Evolutionary conservation across 768 basidiomycete genomes (phyloP).

Genomic region (Tricholoma matsutake): DNA sequence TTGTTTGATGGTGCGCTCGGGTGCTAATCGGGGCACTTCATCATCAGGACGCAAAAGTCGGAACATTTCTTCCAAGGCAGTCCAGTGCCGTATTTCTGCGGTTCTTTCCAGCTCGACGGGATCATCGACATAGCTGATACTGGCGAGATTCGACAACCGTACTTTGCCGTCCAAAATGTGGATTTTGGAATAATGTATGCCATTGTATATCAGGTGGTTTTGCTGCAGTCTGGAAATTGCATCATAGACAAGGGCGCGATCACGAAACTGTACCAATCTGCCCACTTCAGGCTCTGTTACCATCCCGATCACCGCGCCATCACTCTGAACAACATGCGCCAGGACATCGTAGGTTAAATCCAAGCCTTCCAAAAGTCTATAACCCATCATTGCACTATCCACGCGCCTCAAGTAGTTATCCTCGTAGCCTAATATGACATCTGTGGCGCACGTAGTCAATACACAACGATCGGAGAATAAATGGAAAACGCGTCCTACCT

Average conservation of each 20-base stretch:
- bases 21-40: conserved; percentile 3
- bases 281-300: conserved; percentile 36
- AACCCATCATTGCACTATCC: conserved; percentile 29
- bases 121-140: conserved; percentile 18
- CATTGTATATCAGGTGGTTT: conserved; percentile 23
- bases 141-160: conserved; percentile 26
- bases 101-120: conserved; percentile 16
- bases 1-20: not conserved
- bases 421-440: conserved; percentile 32
- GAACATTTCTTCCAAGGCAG: conserved; percentile 24
- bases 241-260: conserved; percentile 29
- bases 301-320: conserved; percentile 31
- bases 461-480: not conserved
- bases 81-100: conserved; percentile 27
- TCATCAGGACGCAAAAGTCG: conserved; percentile 13
- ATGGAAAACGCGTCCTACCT: conserved; percentile 20
- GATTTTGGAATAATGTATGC: conserved; percentile 20
- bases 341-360: conserved; percentile 35
- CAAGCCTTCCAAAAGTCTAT: conserved; percentile 26
- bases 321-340: conserved; percentile 30
- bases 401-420: conserved; percentile 21
- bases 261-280: conserved; percentile 25
- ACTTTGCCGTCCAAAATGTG: conserved; percentile 35
- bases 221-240: conserved; percentile 29
- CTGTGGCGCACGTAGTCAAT: conserved; percentile 15